Conservation (phyloP, 106 monocot species). For the Narthecium ossifragum region DNA sequence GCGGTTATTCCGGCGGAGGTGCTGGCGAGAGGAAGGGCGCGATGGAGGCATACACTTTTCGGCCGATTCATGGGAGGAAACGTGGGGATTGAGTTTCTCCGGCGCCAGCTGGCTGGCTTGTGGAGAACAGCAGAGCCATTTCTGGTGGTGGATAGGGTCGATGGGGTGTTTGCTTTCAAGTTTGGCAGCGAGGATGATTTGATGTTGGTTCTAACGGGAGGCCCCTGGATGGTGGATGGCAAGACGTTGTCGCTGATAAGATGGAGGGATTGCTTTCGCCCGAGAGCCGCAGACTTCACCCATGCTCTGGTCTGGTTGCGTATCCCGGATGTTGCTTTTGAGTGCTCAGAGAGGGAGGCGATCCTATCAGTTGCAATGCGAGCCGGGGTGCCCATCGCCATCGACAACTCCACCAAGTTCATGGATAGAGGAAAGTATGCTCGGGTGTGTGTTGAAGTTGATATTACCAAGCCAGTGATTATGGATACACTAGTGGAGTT, state of each 20-base stretch:
- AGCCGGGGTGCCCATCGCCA: neutral
- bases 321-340: neutral
- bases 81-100: too few relatives aligned
- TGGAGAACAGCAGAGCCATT: too few relatives aligned
- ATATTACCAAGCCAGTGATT: neutral
- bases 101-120: too few relatives aligned
- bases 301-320: neutral
- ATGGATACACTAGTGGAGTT: neutral
- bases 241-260: neutral
- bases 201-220: neutral
- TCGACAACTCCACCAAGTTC: neutral
- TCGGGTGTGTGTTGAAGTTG: neutral
- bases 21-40: too few relatives aligned
- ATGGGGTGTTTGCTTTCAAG: too few relatives aligned
- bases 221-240: neutral
- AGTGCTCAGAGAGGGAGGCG: neutral
- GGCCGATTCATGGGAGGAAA: too few relatives aligned
- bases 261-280: neutral
- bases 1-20: too few relatives aligned
- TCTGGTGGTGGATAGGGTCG: too few relatives aligned
- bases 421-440: neutral
- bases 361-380: neutral
- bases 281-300: neutral
- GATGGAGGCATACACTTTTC: too few relatives aligned
- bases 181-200: too few relatives aligned